phyloP scores from a whole-genome alignment of 2,329 filamentous ascomycete species.

The Penicillium sp. region DNA sequence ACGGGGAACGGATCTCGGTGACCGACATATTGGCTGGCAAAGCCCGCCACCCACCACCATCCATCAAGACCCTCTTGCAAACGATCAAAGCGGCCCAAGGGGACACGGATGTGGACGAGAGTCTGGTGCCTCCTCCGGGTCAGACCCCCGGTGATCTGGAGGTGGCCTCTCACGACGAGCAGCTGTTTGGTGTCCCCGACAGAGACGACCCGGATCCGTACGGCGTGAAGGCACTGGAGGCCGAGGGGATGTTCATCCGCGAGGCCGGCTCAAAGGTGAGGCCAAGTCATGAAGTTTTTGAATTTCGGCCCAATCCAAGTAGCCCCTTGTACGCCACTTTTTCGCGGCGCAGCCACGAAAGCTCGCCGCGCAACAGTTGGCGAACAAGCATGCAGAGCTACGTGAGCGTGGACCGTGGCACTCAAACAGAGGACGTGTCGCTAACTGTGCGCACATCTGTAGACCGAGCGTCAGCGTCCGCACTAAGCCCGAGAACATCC shows the following conservation, averaged over 20 bases:
- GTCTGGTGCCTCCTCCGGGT: constrained; percentile 58
- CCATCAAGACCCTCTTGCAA: constrained; percentile 61
- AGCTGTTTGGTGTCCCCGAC: constrained; percentile 69
- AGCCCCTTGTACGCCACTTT: constrained; percentile 62
- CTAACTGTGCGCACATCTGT: constrained; percentile 27
- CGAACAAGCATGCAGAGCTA: constrained; percentile 60
- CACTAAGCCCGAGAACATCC: constrained; percentile 27
- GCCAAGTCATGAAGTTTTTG: constrained; percentile 73
- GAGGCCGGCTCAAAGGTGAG: constrained; percentile 76
- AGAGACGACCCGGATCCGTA: constrained; percentile 83
- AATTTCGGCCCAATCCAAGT: constrained; percentile 68
- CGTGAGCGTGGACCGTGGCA: constrained; percentile 57
- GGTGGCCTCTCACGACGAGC: constrained; percentile 30
- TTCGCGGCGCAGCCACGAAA: constrained; percentile 62
- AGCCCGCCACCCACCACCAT: constrained; percentile 50
- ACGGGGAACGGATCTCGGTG: constrained; percentile 59
- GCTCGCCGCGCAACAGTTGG: constrained; percentile 57
- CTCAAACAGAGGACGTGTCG: constrained; percentile 57
- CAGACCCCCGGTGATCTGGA: constrained; percentile 72
- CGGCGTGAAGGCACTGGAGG: constrained; percentile 80
- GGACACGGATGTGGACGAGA: constrained; percentile 65
- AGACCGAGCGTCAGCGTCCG: constrained; percentile 31
- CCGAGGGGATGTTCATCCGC: constrained; percentile 75
- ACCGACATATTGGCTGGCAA: constrained; percentile 59
- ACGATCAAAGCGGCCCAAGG: constrained; percentile 86